Conservation (phyloP, 1,284 basidiomycete species). For the Tilletia walkeri region DNA sequence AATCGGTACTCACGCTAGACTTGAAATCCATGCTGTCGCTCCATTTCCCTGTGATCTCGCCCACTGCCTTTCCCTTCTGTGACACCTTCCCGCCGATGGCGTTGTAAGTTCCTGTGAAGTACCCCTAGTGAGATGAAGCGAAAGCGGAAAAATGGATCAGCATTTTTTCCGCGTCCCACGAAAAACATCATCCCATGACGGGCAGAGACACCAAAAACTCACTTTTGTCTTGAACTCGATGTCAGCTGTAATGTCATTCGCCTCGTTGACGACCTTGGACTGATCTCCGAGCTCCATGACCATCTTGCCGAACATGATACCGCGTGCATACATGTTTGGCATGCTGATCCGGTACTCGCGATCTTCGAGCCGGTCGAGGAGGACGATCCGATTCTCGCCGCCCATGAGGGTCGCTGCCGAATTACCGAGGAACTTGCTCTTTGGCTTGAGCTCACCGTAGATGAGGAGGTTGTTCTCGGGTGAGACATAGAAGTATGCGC, state of each 20-base stretch:
- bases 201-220: background rate
- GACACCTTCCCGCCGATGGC: slow-evolving; percentile 78
- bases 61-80: slow-evolving; percentile 68
- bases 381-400: slow-evolving; percentile 69
- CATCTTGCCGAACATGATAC: slow-evolving; percentile 98
- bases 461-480: slow-evolving; percentile 78
- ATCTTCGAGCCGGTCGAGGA: slow-evolving; percentile 49
- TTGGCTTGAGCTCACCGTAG: slow-evolving; percentile 90
- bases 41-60: slow-evolving; percentile 89
- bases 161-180: too few relatives aligned
- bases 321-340: slow-evolving; percentile 72
- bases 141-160: background rate
- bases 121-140: slow-evolving; percentile 63
- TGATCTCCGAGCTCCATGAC: slow-evolving; percentile 91
- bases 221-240: slow-evolving; percentile 93
- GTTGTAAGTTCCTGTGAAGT: slow-evolving; percentile 96
- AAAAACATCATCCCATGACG: too few relatives aligned
- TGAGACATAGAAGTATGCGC: slow-evolving; percentile 93
- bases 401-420: slow-evolving; percentile 68
- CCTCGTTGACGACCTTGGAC: slow-evolving; percentile 79
- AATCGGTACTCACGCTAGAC: slow-evolving; percentile 60
- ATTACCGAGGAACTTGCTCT: slow-evolving; percentile 94
- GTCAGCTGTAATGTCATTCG: slow-evolving; percentile 73
- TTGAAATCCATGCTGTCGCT: slow-evolving; percentile 85
- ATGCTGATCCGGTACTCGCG: slow-evolving; percentile 52